These are phyloP conservation scores for Hygrocybe punicea DNA, from an alignment of 768 basidiomycete genomes.

Conservation along the genomic window DNA sequence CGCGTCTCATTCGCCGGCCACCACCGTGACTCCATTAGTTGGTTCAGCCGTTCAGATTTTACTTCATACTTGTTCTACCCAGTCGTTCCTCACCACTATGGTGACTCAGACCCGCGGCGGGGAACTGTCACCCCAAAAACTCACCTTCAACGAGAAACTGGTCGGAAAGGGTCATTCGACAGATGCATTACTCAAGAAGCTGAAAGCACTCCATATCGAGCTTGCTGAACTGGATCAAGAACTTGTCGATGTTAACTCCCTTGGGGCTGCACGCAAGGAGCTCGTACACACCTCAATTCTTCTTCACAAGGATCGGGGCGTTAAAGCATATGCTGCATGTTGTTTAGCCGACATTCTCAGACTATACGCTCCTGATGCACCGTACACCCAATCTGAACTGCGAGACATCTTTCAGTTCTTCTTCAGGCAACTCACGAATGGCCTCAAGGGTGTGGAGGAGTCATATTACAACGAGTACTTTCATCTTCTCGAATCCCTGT, in stretches of 20 bases:
- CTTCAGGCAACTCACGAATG: slow-evolving; percentile 75
- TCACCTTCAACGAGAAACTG: slow-evolving; percentile 80
- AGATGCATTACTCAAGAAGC: slow-evolving; percentile 81
- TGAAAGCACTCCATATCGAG: slow-evolving; percentile 72
- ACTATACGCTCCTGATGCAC: slow-evolving; percentile 95
- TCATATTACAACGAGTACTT: slow-evolving; percentile 92
- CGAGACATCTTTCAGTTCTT: slow-evolving; percentile 98
- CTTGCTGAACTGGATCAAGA: slow-evolving; percentile 88
- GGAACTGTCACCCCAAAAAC: slow-evolving; percentile 52
- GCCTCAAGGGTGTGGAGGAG: slow-evolving; percentile 71
- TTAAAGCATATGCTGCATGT: slow-evolving; percentile 92
- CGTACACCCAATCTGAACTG: slow-evolving; percentile 84
- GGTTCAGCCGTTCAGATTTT: slow-evolving; percentile 13
- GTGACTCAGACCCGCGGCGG: slow-evolving; percentile 70
- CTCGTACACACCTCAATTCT: slow-evolving; percentile 76
- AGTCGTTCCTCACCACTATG: slow-evolving; percentile 42
- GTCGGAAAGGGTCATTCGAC: slow-evolving; percentile 71
- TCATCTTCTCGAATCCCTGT: slow-evolving; percentile 89
- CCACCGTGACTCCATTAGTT: background rate
- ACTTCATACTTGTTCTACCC: slow-evolving; percentile 6
- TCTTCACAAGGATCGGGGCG: slow-evolving; percentile 92
- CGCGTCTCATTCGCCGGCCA: slow-evolving; percentile 31
- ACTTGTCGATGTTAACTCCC: slow-evolving; percentile 67
- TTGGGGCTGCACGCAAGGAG: slow-evolving; percentile 68
- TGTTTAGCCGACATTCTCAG: slow-evolving; percentile 92